Percentiles rank a stretch among this genome's conserved stretches.
These are phyloP conservation scores for Mortierella sp. DNA, from an alignment of 371 early-diverging fungal species.

Conservation along the genomic window DNA sequence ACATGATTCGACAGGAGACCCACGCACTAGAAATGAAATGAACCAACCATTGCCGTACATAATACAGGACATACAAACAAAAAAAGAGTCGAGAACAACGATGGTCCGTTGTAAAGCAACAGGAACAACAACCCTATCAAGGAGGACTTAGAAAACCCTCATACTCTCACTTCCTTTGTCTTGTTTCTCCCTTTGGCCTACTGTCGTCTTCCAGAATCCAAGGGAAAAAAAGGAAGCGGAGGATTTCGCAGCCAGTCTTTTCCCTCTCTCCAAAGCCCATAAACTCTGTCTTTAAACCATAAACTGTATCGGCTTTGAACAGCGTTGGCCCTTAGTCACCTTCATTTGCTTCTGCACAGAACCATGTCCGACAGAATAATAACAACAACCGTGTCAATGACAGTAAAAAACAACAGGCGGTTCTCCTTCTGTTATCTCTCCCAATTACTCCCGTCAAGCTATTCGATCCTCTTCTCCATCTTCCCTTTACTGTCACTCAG, in stretches of 20 bases:
- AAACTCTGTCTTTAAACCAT: constrained; percentile 5
- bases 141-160: not conserved
- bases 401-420: not conserved
- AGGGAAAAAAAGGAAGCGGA: not conserved
- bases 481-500: not conserved
- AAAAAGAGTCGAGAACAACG: not conserved
- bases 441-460: not conserved
- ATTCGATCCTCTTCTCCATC: not conserved
- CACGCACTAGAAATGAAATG: not conserved
- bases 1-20: not conserved
- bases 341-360: constrained; percentile 11
- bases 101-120: not conserved
- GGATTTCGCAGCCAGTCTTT: not conserved
- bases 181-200: not conserved
- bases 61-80: not conserved
- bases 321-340: not conserved
- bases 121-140: no score
- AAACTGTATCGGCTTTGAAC: not conserved
- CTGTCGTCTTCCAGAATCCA: not conserved
- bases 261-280: not conserved
- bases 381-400: not conserved
- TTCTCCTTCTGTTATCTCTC: not conserved
- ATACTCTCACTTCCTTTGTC: not conserved
- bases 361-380: not conserved
- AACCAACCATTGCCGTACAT: constrained; percentile 2